Evolutionary conservation across 2,329 filamentous ascomycete species (phyloP).

Genomic region (Fusarium foetens): DNA sequence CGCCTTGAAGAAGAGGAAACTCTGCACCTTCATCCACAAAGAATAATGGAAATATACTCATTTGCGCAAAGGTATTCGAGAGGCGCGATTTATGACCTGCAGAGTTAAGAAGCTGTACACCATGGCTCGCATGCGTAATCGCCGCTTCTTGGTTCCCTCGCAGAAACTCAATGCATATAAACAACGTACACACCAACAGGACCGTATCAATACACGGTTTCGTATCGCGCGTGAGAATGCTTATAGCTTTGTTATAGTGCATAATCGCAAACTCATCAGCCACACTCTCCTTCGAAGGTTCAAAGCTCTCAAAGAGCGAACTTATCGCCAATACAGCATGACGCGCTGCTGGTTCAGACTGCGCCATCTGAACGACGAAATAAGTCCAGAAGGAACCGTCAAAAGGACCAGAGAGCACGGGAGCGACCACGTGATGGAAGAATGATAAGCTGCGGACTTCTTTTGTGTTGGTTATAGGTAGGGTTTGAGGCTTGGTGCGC

Average conservation of each 20-base stretch:
- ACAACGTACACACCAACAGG: slow-evolving; percentile 54
- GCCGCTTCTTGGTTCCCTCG: slow-evolving; percentile 51
- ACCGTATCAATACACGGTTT: slow-evolving; percentile 47
- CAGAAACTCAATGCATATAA: slow-evolving; percentile 57
- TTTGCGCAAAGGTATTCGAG: slow-evolving; percentile 51
- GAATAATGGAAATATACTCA: slow-evolving; percentile 54
- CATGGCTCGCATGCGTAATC: slow-evolving; percentile 52
- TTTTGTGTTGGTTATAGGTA: slow-evolving; percentile 36
- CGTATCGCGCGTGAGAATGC: slow-evolving; percentile 43
- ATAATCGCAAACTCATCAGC: slow-evolving; percentile 46
- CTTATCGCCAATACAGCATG: slow-evolving; percentile 55
- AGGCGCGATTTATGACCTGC: slow-evolving; percentile 44
- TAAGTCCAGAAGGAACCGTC: slow-evolving; percentile 56
- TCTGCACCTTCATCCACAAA: slow-evolving; percentile 40
- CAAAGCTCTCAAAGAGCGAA: slow-evolving; percentile 51
- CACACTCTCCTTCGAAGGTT: slow-evolving; percentile 14
- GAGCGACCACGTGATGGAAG: slow-evolving; percentile 52
- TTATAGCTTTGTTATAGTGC: slow-evolving; percentile 56
- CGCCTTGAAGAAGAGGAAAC: slow-evolving; percentile 9
- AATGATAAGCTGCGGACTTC: slow-evolving; percentile 51
- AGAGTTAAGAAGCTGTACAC: slow-evolving; percentile 50
- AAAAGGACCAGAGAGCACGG: slow-evolving; percentile 49
- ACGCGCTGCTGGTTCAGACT: slow-evolving; percentile 51
- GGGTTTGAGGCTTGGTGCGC: slow-evolving; percentile 31
- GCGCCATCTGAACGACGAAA: slow-evolving; percentile 51